Evolutionary conservation across 768 basidiomycete species (phyloP), one percentile per base, ranked within the genome.

Genomic region (Pleurotus salmoneostramineus): DNA sequence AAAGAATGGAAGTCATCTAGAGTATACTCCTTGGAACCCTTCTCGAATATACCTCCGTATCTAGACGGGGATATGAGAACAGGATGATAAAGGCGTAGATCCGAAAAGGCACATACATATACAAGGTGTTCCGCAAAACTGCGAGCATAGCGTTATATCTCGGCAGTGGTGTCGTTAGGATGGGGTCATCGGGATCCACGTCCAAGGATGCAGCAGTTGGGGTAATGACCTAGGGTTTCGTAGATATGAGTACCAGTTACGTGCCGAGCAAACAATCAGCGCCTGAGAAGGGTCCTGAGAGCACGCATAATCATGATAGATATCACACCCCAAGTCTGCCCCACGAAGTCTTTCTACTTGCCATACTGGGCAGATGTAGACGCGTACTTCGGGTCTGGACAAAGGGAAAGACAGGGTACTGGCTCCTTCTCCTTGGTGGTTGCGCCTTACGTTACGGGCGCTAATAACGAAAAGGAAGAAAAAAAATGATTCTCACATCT

Each of bases 61-160:
- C 91, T 91, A 59, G 3, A 34, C 3, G 11, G 21, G 11, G 31
- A 15, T 3, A 42, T 56, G 37, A 34, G 42, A 61, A 11, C 3
- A 33, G 10, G 21, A 27, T 27, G 21, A 27, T 36, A 46, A 6
- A 8, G 17, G 4, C 47, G 3, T 6, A 36, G 12, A 7, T 47
- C 42, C 21, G 45, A 45, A 15, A 50, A 14, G 17, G 7, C 54
- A 11, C 72, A 90, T 58, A 92, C 91, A 95, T 87, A 71, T 91
- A 95, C 1, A 96, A 74, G 0, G 89, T 93, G 67, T 93, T 95
- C 17, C 85, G 81, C 44, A 93, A 76, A 5, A 95, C 85, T 0
- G 92, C 85, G 5, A 95, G 75, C 93, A 96, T 95, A 3, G 91
- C 81, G 64, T 95, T 96, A 69, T 95, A 95, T 6, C 92, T 79